phyloP scores from a whole-genome alignment of 1,284 basidiomycete species.

The Boletus semigastroideus region DNA sequence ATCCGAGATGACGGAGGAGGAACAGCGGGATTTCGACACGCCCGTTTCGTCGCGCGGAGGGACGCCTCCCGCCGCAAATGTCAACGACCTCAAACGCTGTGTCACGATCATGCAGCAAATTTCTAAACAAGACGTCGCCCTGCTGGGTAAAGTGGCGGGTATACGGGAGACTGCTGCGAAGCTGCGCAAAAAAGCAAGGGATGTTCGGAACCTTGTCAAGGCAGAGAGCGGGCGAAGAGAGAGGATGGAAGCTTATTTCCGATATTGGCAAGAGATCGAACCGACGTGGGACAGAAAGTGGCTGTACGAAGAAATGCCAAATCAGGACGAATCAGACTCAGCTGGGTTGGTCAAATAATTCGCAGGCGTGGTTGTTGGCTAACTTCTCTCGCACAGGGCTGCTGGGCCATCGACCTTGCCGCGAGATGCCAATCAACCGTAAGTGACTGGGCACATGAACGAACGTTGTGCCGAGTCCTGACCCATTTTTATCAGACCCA shows the following conservation, averaged over 20 bases:
- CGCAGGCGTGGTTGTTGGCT: background rate
- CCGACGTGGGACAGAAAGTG: constrained; percentile 24
- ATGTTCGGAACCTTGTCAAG: constrained; percentile 24
- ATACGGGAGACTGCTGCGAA: constrained; percentile 20
- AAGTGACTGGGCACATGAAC: background rate
- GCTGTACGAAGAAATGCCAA: constrained; percentile 21
- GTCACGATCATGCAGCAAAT: constrained; percentile 29
- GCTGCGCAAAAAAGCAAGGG: constrained; percentile 21
- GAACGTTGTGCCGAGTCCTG: background rate
- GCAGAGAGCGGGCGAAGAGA: constrained; percentile 26
- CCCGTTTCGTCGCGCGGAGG: constrained; percentile 23
- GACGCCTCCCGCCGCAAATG: constrained; percentile 21
- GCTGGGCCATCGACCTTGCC: constrained; percentile 2
- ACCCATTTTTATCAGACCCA: constrained; percentile 1
- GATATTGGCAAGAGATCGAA: constrained; percentile 29
- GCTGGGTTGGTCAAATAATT: constrained; percentile 6
- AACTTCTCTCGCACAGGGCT: background rate
- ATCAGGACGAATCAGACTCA: background rate
- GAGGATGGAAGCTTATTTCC: constrained; percentile 31
- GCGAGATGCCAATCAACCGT: background rate
- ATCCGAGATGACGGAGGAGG: constrained; percentile 26
- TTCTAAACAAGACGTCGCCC: constrained; percentile 15
- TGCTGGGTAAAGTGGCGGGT: constrained; percentile 11
- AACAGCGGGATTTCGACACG: constrained; percentile 25
- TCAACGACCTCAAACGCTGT: constrained; percentile 21